Conservation (phyloP, 257 asterid genomes). For the Solanum ossicruentum region DNA sequence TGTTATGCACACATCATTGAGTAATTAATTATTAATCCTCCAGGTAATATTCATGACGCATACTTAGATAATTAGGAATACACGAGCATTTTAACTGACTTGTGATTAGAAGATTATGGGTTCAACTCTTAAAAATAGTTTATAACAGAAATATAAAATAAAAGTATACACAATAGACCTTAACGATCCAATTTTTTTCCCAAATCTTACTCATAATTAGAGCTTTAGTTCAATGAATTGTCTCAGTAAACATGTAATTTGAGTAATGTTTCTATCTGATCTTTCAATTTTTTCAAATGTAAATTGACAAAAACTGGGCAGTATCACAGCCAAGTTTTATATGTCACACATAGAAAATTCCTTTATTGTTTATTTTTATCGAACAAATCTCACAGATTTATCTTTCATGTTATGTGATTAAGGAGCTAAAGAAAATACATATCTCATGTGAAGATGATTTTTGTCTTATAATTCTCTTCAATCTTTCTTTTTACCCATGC, state of each 20-base stretch:
- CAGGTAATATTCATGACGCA: neutral
- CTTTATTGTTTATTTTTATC: neutral
- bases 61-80: neutral
- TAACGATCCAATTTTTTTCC: too few relatives aligned
- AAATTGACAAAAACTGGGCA: neutral
- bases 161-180: fast-evolving
- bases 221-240: too few relatives aligned
- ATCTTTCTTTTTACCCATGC: too few relatives aligned
- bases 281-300: neutral
- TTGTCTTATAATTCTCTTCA: neutral
- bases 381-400: too few relatives aligned
- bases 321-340: neutral
- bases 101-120: too few relatives aligned
- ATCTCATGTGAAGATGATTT: neutral
- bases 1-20: neutral
- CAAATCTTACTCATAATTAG: too few relatives aligned
- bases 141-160: too few relatives aligned
- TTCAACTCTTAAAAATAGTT: too few relatives aligned
- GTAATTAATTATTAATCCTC: neutral
- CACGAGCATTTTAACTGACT: neutral
- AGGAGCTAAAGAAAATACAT: neutral
- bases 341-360: neutral
- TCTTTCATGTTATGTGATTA: neutral
- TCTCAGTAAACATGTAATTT: neutral
- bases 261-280: neutral